These are phyloP conservation scores for Saprolegnia diclina DNA, from an alignment of 352 stramenopile genomes.

Conservation along the genomic window DNA sequence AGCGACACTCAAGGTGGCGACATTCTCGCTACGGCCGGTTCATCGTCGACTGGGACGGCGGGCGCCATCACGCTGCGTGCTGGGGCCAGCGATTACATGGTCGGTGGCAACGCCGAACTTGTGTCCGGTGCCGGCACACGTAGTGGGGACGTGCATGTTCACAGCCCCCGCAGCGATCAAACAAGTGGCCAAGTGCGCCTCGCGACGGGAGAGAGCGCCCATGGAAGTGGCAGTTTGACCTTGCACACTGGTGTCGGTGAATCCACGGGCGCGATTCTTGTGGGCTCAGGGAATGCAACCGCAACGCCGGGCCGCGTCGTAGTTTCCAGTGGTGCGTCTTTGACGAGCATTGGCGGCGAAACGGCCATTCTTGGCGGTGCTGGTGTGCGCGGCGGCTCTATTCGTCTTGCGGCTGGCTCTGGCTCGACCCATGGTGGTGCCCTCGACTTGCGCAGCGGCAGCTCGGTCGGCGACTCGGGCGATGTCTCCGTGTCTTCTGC, in stretches of 20 bases:
- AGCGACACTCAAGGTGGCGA: neutral
- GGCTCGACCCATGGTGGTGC: neutral
- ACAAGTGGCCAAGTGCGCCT: neutral
- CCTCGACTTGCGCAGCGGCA: neutral
- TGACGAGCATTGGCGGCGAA: neutral
- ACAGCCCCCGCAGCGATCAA: neutral
- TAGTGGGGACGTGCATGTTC: neutral
- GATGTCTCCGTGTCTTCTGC: neutral
- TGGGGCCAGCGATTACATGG: neutral
- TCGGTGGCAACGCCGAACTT: neutral
- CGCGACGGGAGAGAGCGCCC: neutral
- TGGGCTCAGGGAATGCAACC: neutral
- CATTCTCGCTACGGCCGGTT: neutral
- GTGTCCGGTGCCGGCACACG: neutral
- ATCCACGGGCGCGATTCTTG: neutral
- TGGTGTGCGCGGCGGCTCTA: neutral
- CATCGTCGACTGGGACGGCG: neutral
- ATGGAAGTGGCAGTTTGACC: neutral
- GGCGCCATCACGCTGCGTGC: neutral
- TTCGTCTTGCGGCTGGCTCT: neutral
- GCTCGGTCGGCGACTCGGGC: constrained; percentile 5
- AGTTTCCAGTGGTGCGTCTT: neutral
- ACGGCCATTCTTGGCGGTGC: neutral
- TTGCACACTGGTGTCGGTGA: neutral
- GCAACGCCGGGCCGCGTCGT: neutral